Evolutionary conservation across 257 asterid species (phyloP), one percentile per base, ranked within the genome.

Genomic region (Jacaranda mimosifolia): DNA sequence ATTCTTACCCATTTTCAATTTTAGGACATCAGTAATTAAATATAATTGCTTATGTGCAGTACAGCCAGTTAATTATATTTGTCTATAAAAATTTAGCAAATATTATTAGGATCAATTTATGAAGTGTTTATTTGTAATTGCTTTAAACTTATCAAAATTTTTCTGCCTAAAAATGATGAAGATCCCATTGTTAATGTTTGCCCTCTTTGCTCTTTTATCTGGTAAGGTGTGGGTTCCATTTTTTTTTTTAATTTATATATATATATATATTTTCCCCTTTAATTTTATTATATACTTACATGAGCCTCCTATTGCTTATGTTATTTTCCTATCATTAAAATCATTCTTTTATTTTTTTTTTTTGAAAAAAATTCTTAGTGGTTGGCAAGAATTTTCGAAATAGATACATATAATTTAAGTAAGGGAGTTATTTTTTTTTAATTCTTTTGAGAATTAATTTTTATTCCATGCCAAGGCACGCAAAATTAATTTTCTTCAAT

Each of bases 131-230:
- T 40, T 70, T 26, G 15, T 17, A 26, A 35, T 52, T 52, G 0
- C 53, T 56, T 40, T 8, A 13, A n/a, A 72, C 43, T 18, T 13
- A 56, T 12, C 5, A 42, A 72, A 62, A 32, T 26, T 71, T 71
- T 5, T 38, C 13, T 9, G 32, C 10, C 48, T 14, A 49, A 64
- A 3, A 60, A 75, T 66, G 74, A 19, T 38, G 73, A 65, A 64
- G 13, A 39, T 53, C 5, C 7, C 67, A 39, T 26, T 51, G 17
- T 14, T 75, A 10, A 5, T 75, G 19, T 53, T 75, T 40, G 57
- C 40, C 68, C 56, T 75, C 43, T 14, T 3, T 53, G 58, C 67
- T 38, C 67, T 75, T 55, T 21, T 65, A 17, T 75, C 79, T 13
- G 67, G 80, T 26, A 66, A 6, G 17, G n/a, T n/a, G n/a, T n/a